Evolutionary conservation across 495 filamentous ascomycete species (phyloP).

Genomic region (Lepraria neglecta): DNA sequence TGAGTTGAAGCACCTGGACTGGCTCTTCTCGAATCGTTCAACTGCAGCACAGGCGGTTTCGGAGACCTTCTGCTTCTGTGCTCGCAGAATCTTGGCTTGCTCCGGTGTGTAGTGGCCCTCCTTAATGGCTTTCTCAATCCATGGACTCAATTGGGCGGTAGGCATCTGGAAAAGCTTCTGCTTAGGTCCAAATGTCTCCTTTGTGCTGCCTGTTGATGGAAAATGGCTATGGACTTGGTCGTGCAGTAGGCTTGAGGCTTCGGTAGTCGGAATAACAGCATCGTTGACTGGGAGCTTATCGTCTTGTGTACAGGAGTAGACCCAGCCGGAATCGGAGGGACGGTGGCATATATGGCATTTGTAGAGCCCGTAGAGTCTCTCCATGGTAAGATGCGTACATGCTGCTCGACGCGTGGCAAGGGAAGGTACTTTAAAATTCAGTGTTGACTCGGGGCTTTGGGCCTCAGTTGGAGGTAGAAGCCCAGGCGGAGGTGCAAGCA

Average conservation of each 20-base stretch:
- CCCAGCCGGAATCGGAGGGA: conserved; percentile 50
- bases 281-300: conserved; percentile 14
- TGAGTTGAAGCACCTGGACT: not conserved
- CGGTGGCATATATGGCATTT: conserved; percentile 48
- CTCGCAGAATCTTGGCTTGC: conserved; percentile 37
- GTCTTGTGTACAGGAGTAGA: conserved; percentile 63
- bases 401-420: conserved; percentile 29
- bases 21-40: conserved; percentile 19
- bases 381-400: conserved; percentile 58
- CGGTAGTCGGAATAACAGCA: not conserved
- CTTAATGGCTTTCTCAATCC: conserved; percentile 42
- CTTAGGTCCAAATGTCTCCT: conserved; percentile 7
- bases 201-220: conserved; percentile 4
- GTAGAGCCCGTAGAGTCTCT: conserved; percentile 42
- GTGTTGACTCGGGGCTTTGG: not conserved
- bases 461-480: not conserved
- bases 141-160: conserved; percentile 34
- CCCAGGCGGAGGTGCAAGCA: not conserved
- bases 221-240: conserved; percentile 2
- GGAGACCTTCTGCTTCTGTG: conserved; percentile 38
- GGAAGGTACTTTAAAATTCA: conserved; percentile 11
- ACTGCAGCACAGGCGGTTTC: conserved; percentile 22
- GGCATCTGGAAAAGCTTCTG: conserved; percentile 31
- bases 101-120: conserved; percentile 47
- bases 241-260: conserved; percentile 20